phyloP scores from a whole-genome alignment of 768 basidiomycete species.

The Agrocybe praecox region DNA sequence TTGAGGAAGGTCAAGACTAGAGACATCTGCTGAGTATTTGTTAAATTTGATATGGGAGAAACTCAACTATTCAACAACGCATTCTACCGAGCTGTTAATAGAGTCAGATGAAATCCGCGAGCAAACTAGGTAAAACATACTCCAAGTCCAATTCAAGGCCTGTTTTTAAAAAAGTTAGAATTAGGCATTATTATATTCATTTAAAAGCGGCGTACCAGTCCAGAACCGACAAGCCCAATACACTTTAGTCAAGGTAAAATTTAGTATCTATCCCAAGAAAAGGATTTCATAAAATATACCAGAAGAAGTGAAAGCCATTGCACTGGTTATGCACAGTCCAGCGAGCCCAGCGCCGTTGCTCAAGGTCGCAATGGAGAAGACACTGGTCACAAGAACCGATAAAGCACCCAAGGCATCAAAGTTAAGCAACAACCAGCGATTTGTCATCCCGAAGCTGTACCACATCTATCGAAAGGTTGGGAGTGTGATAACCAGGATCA shows the following conservation, averaged over 20 bases:
- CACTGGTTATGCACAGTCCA: constrained; percentile 76
- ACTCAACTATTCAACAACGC: constrained; percentile 80
- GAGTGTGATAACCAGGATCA: neutral
- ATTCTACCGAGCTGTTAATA: constrained; percentile 75
- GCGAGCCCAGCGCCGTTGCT: constrained; percentile 60
- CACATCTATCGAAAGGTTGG: constrained; percentile 60
- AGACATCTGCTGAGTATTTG: neutral
- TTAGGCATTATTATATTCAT: neutral
- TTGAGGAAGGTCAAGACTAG: constrained; percentile 74
- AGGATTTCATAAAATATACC: constrained; percentile 21
- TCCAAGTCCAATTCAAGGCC: constrained; percentile 76
- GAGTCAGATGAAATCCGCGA: neutral
- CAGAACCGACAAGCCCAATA: constrained; percentile 58
- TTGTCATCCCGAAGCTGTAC: constrained; percentile 90
- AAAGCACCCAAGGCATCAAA: constrained; percentile 80
- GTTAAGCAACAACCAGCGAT: constrained; percentile 81
- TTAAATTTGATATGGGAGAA: neutral
- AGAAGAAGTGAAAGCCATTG: constrained; percentile 51
- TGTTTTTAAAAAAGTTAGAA: constrained; percentile 34
- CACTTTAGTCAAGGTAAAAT: constrained; percentile 26
- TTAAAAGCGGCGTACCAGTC: constrained; percentile 33
- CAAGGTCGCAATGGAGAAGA: constrained; percentile 72
- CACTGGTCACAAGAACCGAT: constrained; percentile 72
- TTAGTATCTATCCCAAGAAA: neutral
- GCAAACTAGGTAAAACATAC: constrained; percentile 40